Base-by-base conservation (phyloP, 108 stramenopile genomes). In the Poteriospumella lacustris region DNA sequence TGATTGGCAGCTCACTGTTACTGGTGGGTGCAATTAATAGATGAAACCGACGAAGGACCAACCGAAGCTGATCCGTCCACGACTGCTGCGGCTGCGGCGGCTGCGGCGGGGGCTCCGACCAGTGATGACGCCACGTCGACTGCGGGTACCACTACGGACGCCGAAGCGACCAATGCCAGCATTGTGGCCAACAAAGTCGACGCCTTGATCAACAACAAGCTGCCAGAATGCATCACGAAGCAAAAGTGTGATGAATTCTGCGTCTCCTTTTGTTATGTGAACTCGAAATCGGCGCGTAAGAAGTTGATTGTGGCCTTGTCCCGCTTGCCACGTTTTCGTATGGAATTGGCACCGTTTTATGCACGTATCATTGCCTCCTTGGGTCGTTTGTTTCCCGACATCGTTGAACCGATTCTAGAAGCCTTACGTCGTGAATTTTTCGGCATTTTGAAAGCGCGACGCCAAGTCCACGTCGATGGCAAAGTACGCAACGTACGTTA, bases 191-290 rank as follows among this genome's bases (percentile, higher is more conserved):
- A 91, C 83, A 91, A 89, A 78, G 86, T 96, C 5, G 88, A 81
- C 81, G 86, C 90, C 9, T 85, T 97, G 42, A 78, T 97, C 58
- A 91, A 93, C 68, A 90, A 95, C 79, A 93, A 94, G 72, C 85
- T 97, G 24, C 93, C 94, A 1, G 91, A 93, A 69, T 94, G 93
- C 69, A 80, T 87, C 78, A 87, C 90, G 47, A 85, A 92, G 76
- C 92, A 93, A 41, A 88, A 88, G 76, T 79, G 91, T 34, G 96
- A 97, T 81, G 95, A 91, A 64, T 78, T 97, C 24, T 73, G 70
- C 31, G 70, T 73, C 15, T 33, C 31, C 41, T 73, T 42, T 73
- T 73, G 70, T 34, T 73, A 73, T 56, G 26, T 44, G 44, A 73
- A 73, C 70, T 33, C 70, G 31, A 73, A 73, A 33, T 5, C 9